These are phyloP conservation scores for Suillus subaureus DNA, from an alignment of 768 basidiomycete species.

Conservation along the genomic window DNA sequence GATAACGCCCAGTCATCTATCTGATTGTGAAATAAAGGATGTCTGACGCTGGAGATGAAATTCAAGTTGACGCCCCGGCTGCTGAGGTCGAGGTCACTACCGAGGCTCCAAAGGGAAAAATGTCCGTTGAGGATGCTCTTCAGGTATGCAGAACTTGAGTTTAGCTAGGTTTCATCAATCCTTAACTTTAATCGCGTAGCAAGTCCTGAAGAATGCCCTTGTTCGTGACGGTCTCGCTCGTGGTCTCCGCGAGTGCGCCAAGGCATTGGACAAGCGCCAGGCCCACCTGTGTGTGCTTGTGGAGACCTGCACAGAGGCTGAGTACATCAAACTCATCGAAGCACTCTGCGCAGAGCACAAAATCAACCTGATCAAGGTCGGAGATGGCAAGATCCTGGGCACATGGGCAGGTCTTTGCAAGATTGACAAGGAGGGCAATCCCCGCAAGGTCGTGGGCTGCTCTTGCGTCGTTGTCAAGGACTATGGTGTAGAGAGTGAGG, in stretches of 20 bases:
- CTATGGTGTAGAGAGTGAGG: conserved; percentile 94
- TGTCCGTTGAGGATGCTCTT: conserved; percentile 94
- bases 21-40: conserved; percentile 49
- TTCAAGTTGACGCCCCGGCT: conserved; percentile 65
- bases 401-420: conserved; percentile 99
- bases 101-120: conserved; percentile 93
- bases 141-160: conserved; percentile 52
- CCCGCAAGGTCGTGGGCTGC: conserved; percentile 93
- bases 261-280: conserved; percentile 98
- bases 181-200: conserved; percentile 46
- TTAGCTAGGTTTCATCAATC: neutral
- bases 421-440: conserved; percentile 98
- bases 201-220: conserved; percentile 99
- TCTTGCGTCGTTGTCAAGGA: conserved; percentile 97
- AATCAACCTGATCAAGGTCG: conserved; percentile 99
- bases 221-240: conserved; percentile 98
- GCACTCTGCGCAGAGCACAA: conserved; percentile 99
- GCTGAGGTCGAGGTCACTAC: conserved; percentile 81
- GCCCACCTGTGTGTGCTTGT: conserved; percentile 98
- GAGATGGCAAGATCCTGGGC: conserved; percentile 96
- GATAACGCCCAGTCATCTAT: conserved; percentile 10
- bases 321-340: conserved; percentile 99
- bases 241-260: conserved; percentile 96
- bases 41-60: conserved; percentile 99
- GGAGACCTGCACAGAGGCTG: conserved; percentile 98